Conservation (phyloP, 352 stramenopile genomes). For the Thalassiosira mediterranea region DNA sequence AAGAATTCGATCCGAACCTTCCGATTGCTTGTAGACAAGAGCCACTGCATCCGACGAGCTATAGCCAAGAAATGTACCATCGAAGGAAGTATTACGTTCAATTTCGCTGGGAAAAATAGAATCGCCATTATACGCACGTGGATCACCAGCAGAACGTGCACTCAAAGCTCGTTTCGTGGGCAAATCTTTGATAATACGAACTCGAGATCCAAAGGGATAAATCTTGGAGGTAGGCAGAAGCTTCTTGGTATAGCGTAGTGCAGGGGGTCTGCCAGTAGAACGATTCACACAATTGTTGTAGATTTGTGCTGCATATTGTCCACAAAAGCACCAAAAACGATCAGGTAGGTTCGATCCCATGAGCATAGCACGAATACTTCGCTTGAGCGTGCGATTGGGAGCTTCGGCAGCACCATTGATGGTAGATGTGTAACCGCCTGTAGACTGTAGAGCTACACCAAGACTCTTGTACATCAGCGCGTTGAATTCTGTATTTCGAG, state of each 20-base stretch:
- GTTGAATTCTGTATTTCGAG: slow-evolving; percentile 15
- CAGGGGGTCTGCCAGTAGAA: slow-evolving; percentile 3
- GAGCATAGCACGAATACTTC: slow-evolving; percentile 2
- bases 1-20: background rate
- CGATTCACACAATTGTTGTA: slow-evolving; percentile 22
- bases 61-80: background rate
- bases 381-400: slow-evolving; percentile 23
- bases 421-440: slow-evolving; percentile 21
- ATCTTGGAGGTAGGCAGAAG: background rate
- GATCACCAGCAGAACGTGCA: background rate
- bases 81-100: background rate
- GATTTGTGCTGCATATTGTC: background rate
- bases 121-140: background rate
- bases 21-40: background rate
- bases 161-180: background rate
- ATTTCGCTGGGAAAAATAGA: background rate
- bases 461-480: slow-evolving; percentile 27
- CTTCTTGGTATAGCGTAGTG: background rate
- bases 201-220: background rate
- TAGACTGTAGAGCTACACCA: slow-evolving; percentile 22
- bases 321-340: slow-evolving; percentile 20
- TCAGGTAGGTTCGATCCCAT: slow-evolving; percentile 12
- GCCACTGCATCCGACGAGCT: background rate
- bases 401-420: slow-evolving; percentile 31
- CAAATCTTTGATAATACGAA: background rate